Evolutionary conservation across 805 yeast species (phyloP).

Genomic region (Yarrowia osloensis): DNA sequence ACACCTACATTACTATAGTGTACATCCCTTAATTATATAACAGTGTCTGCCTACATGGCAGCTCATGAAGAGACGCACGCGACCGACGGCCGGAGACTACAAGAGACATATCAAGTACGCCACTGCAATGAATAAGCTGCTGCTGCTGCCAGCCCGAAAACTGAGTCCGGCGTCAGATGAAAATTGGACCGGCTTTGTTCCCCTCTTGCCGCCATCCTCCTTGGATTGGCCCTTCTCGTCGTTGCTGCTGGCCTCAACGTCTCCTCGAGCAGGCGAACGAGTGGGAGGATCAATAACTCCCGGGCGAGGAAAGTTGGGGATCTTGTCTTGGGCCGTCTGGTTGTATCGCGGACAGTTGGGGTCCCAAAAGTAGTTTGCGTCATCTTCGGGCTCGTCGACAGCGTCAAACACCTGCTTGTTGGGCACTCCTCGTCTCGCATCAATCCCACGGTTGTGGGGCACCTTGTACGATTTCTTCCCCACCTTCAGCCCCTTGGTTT

Average conservation of each 20-base stretch:
- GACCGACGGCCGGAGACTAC: too few species aligned
- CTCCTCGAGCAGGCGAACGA: conserved; percentile 20
- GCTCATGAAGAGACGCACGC: not conserved
- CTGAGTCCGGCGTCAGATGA: conserved; percentile 1
- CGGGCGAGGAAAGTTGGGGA: conserved; percentile 24
- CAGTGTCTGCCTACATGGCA: not conserved
- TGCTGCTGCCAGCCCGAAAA: conserved; percentile 19
- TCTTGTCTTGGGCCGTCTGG: conserved; percentile 14
- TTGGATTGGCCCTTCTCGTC: not conserved
- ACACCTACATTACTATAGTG: not conserved
- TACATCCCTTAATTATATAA: not conserved
- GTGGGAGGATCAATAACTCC: conserved; percentile 8
- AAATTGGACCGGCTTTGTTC: not conserved
- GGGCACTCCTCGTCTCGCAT: conserved; percentile 21
- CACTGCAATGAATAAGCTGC: conserved; percentile 24
- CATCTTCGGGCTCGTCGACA: conserved; percentile 1
- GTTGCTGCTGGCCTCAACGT: not conserved
- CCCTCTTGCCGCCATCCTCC: not conserved
- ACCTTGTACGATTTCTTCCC: conserved; percentile 12
- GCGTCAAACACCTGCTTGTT: not conserved
- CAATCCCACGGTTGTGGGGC: conserved; percentile 16
- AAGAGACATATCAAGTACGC: conserved; percentile 10
- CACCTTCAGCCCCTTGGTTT: conserved; percentile 5
- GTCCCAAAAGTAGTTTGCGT: conserved; percentile 22
- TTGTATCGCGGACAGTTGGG: conserved; percentile 21